Percentiles rank a stretch among this genome's conserved stretches.
phyloP scores from a whole-genome alignment of 306 rosid genomes.

The Pyrus betulifolia region DNA sequence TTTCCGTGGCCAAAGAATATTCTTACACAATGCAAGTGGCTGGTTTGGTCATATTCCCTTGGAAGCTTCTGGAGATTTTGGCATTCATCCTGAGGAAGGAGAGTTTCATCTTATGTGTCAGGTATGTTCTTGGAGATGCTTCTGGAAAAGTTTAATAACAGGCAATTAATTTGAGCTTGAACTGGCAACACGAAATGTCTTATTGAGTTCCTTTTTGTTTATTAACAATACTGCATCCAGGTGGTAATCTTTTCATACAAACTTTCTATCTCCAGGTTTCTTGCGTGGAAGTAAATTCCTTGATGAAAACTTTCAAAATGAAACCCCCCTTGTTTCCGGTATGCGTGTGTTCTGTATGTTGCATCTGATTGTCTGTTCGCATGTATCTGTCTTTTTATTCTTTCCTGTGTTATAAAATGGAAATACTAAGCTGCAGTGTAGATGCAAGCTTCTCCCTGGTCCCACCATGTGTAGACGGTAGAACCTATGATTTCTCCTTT shows the following conservation, averaged over 20 bases:
- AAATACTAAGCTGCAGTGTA: background rate
- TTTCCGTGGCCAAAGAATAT: constrained; percentile 90
- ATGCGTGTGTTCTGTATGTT: constrained; percentile 22
- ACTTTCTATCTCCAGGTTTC: constrained; percentile 61
- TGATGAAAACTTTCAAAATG: constrained; percentile 92
- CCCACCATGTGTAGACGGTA: background rate
- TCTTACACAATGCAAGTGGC: constrained; percentile 83
- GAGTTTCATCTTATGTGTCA: constrained; percentile 92
- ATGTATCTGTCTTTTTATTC: background rate
- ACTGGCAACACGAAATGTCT: background rate
- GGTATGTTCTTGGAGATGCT: constrained; percentile 34
- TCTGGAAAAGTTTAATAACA: background rate
- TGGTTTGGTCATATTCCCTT: constrained; percentile 86
- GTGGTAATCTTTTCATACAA: constrained; percentile 12
- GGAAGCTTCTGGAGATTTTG: constrained; percentile 96
- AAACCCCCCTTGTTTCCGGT: constrained; percentile 81
- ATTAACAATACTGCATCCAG: background rate
- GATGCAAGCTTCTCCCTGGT: constrained; percentile 1
- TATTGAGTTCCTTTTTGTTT: background rate
- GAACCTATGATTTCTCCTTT: background rate
- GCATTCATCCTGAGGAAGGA: constrained; percentile 93
- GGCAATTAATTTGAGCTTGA: constrained; percentile 7
- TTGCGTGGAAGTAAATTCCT: constrained; percentile 79
- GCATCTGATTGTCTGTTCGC: background rate
- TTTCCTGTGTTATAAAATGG: background rate